Evolutionary conservation across 78 protist genomes (phyloP), one percentile per base, ranked within the genome.

Genomic region (Pigoraptor vietnamica): DNA sequence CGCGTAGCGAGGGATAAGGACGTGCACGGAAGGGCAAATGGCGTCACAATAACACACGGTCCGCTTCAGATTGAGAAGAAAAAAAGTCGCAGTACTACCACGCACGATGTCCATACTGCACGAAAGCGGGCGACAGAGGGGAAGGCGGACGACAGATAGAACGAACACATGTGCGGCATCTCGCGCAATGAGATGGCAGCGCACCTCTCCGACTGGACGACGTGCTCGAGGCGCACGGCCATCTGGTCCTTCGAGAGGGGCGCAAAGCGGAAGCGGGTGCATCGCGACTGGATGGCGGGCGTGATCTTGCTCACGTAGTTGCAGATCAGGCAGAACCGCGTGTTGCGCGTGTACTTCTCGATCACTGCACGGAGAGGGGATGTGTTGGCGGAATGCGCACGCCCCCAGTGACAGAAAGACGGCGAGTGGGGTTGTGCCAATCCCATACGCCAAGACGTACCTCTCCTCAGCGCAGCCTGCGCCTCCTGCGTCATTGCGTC

Each of bases 261-360:
- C 1, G 92, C 95, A 55, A 98, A 98, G 0, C 99, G 95, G 88
- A 98, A 97, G 29, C 96, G 81, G 0, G 98, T 98, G 95, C 98
- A 97, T 0, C 99, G 96, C 9, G 98, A 96, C 92, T 98, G 99
- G 24, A 97, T 36, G 10, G 99, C 99, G 23, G 98, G 94, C 2
- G 38, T 82, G 97, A 98, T 97, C 89, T 96, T 96, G 92, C 90
- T 89, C 79, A 96, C 97, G 48, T 98, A 96, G 94, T 98, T 98
- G 95, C 99, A 97, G 36, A 98, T 96, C n/a, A 98, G 35, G 91
- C 98, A 97, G 88, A 98, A 98, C 0, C 99, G 94, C 24, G 94
- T 94, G 89, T 97, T 96, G 32, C 38, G 24, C 0, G 98, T 96
- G 95, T 94, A 97, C 93, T 95, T 90, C 82, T 97, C 98, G 37